Evolutionary conservation across 495 filamentous ascomycete species (phyloP).

Genomic region (Penicillium egyptiacum): DNA sequence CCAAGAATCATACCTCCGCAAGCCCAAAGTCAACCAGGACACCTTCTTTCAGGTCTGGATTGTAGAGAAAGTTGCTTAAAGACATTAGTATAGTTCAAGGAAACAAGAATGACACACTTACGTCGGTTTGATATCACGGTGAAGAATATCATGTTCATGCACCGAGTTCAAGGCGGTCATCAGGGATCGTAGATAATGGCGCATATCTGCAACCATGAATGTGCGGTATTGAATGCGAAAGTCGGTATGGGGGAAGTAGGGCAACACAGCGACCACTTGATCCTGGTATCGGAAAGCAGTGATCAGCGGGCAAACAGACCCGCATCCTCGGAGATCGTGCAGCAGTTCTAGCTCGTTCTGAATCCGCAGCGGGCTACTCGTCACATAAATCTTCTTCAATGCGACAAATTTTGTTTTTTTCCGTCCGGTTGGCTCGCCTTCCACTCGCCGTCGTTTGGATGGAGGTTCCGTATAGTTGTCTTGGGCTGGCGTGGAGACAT

Average conservation of each 20-base stretch:
- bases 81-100: constrained; percentile 15
- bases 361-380: constrained; percentile 86
- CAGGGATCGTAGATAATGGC: constrained; percentile 83
- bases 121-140: constrained; percentile 99
- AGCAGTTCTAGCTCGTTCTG: constrained; percentile 96
- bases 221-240: constrained; percentile 93
- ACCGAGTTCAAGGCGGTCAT: constrained; percentile 83
- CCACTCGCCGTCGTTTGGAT: constrained; percentile 47
- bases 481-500: constrained; percentile 60
- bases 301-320: constrained; percentile 88
- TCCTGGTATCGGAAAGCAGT: constrained; percentile 92
- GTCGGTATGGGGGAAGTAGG: constrained; percentile 93
- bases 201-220: constrained; percentile 80
- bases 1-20: constrained; percentile 59
- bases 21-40: constrained; percentile 97
- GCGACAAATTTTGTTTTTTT: constrained; percentile 75
- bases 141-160: constrained; percentile 79
- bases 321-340: constrained; percentile 80
- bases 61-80: constrained; percentile 89
- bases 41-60: constrained; percentile 73
- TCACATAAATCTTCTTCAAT: constrained; percentile 99
- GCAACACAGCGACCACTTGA: constrained; percentile 91
- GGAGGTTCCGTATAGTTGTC: constrained; percentile 62
- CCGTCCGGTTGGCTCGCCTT: constrained; percentile 34
- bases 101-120: constrained; percentile 26